These are phyloP conservation scores for Seiridium cupressi DNA, from an alignment of 2,329 filamentous ascomycete genomes.

Conservation along the genomic window DNA sequence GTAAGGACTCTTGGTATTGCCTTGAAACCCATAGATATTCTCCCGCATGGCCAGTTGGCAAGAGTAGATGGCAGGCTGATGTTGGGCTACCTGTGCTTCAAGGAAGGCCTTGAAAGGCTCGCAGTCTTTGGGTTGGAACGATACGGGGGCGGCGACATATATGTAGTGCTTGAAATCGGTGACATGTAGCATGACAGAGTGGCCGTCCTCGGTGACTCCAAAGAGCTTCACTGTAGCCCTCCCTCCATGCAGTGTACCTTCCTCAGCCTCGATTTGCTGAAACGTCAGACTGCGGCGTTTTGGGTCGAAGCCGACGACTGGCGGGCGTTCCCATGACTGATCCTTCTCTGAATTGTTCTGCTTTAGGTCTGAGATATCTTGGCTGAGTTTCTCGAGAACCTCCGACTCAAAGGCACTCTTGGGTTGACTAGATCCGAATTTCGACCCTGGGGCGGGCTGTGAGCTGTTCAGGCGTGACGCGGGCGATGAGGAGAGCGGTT, in stretches of 20 bases:
- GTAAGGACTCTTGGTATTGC: slow-evolving; percentile 87
- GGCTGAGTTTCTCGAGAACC: slow-evolving; percentile 91
- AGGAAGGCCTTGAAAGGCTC: slow-evolving; percentile 76
- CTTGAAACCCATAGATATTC: slow-evolving; percentile 91
- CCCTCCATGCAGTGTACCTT: slow-evolving; percentile 77
- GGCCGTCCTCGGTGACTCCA: slow-evolving; percentile 78
- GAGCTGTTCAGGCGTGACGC: slow-evolving; percentile 60
- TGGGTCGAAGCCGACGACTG: slow-evolving; percentile 50
- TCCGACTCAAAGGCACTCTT: slow-evolving; percentile 94
- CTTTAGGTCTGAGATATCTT: slow-evolving; percentile 85
- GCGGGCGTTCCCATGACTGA: slow-evolving; percentile 78
- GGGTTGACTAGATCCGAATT: slow-evolving; percentile 69
- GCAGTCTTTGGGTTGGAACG: slow-evolving; percentile 78
- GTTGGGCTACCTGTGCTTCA: slow-evolving; percentile 73
- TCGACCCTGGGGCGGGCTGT: slow-evolving; percentile 59
- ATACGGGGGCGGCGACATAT: slow-evolving; percentile 83
- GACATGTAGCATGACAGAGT: slow-evolving; percentile 93
- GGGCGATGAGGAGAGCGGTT: slow-evolving; percentile 56
- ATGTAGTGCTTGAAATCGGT: slow-evolving; percentile 96
- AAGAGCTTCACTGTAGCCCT: slow-evolving; percentile 84
- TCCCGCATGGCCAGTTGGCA: slow-evolving; percentile 82
- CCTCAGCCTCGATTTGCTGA: slow-evolving; percentile 93
- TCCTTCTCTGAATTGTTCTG: slow-evolving; percentile 88
- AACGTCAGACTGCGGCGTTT: slow-evolving; percentile 74
- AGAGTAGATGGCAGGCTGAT: slow-evolving; percentile 72